These are phyloP conservation scores for Globisporangium nunn DNA, from an alignment of 352 stramenopile genomes.

Conservation along the genomic window DNA sequence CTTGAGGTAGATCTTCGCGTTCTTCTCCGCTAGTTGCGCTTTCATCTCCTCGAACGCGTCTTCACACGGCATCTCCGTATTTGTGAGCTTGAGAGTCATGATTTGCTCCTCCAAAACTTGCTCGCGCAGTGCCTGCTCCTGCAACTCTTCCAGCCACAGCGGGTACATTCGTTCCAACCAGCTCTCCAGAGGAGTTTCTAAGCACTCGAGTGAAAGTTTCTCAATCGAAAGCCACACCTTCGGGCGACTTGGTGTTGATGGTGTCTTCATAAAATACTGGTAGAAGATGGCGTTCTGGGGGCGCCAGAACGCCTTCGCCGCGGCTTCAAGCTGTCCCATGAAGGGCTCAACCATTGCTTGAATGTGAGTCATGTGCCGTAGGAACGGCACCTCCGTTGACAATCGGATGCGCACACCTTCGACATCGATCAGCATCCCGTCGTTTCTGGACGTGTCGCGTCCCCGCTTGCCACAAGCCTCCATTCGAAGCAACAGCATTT, in stretches of 20 bases:
- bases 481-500: slow-evolving; percentile 35
- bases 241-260: slow-evolving; percentile 22
- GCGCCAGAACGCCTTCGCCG: slow-evolving; percentile 37
- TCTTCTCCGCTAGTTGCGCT: slow-evolving; percentile 40
- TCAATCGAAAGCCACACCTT: slow-evolving; percentile 46
- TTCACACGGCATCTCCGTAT: slow-evolving; percentile 33
- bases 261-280: slow-evolving; percentile 44
- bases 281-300: slow-evolving; percentile 61
- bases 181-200: slow-evolving; percentile 43
- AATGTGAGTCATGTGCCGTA: slow-evolving; percentile 19
- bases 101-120: slow-evolving; percentile 66
- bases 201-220: slow-evolving; percentile 34
- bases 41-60: slow-evolving; percentile 41
- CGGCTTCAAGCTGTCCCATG: slow-evolving; percentile 14
- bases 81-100: slow-evolving; percentile 41
- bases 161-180: slow-evolving; percentile 70
- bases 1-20: slow-evolving; percentile 49
- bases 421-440: slow-evolving; percentile 59
- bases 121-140: slow-evolving; percentile 50
- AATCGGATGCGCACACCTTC: slow-evolving; percentile 31
- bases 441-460: slow-evolving; percentile 12
- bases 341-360: slow-evolving; percentile 26
- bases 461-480: slow-evolving; percentile 18
- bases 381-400: slow-evolving; percentile 28
- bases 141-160: slow-evolving; percentile 65